Conservation (phyloP, 2,329 filamentous ascomycete genomes). For the Dactylonectria macrodidyma region DNA sequence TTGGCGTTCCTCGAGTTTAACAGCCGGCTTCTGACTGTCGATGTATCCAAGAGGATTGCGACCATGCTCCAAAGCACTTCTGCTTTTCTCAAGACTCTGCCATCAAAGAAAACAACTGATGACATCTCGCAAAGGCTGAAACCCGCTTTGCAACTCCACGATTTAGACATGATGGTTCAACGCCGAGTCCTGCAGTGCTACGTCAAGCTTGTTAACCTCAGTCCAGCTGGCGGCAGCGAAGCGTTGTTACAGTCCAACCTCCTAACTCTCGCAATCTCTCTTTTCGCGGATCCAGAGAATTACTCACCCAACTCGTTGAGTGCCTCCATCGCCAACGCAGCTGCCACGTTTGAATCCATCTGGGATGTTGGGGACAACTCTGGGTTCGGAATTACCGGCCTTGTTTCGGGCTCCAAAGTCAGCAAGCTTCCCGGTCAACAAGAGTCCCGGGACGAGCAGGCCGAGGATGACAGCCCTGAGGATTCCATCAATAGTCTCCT, state of each 20-base stretch:
- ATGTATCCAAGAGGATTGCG: slow-evolving; percentile 93
- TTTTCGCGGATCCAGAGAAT: slow-evolving; percentile 93
- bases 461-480: slow-evolving; percentile 73
- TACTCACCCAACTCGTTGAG: slow-evolving; percentile 89
- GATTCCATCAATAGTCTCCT: slow-evolving; percentile 74
- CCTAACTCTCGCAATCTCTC: slow-evolving; percentile 88
- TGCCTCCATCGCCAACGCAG: slow-evolving; percentile 90
- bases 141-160: slow-evolving; percentile 88
- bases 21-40: slow-evolving; percentile 88
- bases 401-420: slow-evolving; percentile 84
- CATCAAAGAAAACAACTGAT: slow-evolving; percentile 86
- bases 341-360: slow-evolving; percentile 90
- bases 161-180: slow-evolving; percentile 94
- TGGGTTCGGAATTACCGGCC: slow-evolving; percentile 91
- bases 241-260: slow-evolving; percentile 92
- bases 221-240: slow-evolving; percentile 87
- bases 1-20: slow-evolving; percentile 96
- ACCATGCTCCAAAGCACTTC: slow-evolving; percentile 97
- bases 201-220: slow-evolving; percentile 89
- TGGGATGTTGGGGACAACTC: slow-evolving; percentile 97
- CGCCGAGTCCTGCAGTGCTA: slow-evolving; percentile 96
- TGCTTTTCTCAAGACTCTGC: slow-evolving; percentile 87
- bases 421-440: slow-evolving; percentile 80
- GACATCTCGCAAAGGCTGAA: slow-evolving; percentile 88
- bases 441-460: slow-evolving; percentile 61